phyloP scores from a whole-genome alignment of 331 rosid species.

The Quercus tomentella region DNA sequence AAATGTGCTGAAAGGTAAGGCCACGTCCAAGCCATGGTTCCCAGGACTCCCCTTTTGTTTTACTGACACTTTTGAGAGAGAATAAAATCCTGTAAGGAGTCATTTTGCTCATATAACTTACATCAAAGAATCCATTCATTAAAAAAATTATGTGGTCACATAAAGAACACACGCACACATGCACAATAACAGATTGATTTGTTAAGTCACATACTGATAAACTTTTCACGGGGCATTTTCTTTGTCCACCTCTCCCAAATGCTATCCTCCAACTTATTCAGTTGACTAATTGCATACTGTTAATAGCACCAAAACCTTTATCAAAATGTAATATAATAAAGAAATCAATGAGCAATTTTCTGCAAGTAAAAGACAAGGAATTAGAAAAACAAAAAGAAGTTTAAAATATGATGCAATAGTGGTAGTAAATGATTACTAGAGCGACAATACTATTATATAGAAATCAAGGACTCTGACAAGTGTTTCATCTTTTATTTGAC shows the following conservation, averaged over 20 bases:
- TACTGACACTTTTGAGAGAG: background rate
- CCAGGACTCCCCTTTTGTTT: no score
- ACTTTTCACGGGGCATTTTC: constrained; percentile 56
- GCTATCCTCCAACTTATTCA: constrained; percentile 94
- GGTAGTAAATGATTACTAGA: background rate
- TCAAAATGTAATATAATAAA: constrained; percentile 10
- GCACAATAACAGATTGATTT: background rate
- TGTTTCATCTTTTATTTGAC: background rate
- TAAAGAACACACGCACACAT: constrained; percentile 4
- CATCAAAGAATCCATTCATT: background rate
- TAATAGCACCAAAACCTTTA: constrained; percentile 21
- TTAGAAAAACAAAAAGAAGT: background rate
- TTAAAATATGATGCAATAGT: background rate
- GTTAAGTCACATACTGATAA: constrained; percentile 44
- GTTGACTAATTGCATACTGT: constrained; percentile 87
- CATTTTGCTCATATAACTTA: background rate
- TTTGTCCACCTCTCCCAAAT: constrained; percentile 88
- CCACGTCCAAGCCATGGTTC: no score
- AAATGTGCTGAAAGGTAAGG: no score
- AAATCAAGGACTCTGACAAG: background rate
- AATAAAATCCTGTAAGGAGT: background rate
- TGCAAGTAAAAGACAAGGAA: background rate
- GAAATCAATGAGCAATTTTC: background rate
- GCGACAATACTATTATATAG: background rate
- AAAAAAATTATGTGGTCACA: constrained; percentile 1